Evolutionary conservation across 768 basidiomycete genomes (phyloP), one percentile per base, ranked within the genome.

Genomic region (Macrolepiota albuminosa): DNA sequence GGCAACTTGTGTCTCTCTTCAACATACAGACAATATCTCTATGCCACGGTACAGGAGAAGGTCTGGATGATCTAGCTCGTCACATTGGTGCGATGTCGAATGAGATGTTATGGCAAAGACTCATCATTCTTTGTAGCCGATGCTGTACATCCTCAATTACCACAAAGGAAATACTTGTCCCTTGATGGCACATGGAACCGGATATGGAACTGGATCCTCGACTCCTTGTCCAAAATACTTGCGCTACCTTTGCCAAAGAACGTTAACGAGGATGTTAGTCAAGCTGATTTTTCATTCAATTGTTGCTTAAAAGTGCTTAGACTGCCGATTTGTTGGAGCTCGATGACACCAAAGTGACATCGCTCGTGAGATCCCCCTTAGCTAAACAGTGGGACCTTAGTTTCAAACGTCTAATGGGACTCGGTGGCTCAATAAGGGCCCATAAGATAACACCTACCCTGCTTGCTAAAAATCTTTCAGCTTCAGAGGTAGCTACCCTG

Each of bases 381-480:
- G 51, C 52, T 5, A 42, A 47, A 9, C 11, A 52, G 13, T 60
- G 53, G 26, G 53, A 45, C 11, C n/a, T 14, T 34, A 21, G 40
- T 33, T 26, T 33, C 7, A 26, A 39, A 24, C 36, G 37, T 4
- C 18, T 11, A 6, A 36, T 55, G 16, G 33, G 33, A 31, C 39
- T 18, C 18, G 34, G 50, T 14, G 48, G 60, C 1, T 33, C 24
- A 11, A 29, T 51, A n/a, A 18, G 21, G 13, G 47, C 18, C 33
- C 21, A 52, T 34, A 50, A 8, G 42, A 57, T 61, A 24, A 57
- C 60, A 3, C 60, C 60, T 39, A 50, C 37, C 13, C 39, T 61
- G 8, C 14, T 61, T 31, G 60, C 33, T 6, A 61, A 52, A 16
- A 3, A 2, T 11, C 21, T 21, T 14, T 43, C 21, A 4, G 18